A percentile compares a stretch with the other conserved stretches of the same genome.
Evolutionary conservation across 2,329 filamentous ascomycete species (phyloP).

Genomic region (Botryotinia globosa): DNA sequence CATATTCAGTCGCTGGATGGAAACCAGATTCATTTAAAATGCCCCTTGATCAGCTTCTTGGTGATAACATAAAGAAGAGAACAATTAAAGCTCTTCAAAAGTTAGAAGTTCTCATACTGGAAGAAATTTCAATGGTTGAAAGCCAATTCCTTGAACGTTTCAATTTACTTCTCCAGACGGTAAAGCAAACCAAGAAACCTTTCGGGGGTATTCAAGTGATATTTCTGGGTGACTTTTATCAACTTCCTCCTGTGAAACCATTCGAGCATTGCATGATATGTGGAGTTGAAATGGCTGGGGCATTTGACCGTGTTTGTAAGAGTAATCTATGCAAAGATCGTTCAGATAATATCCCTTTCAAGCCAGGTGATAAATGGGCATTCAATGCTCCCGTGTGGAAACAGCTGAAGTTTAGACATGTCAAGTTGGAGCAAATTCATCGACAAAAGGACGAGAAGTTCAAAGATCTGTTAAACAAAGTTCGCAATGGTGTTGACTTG

Average conservation of each 20-base stretch:
- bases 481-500: conserved; percentile 28
- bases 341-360: conserved; percentile 4
- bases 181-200: conserved; percentile 20
- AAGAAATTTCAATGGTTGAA: conserved; percentile 37
- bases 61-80: conserved; percentile 2
- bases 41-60: conserved; percentile 21
- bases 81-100: conserved; percentile 17
- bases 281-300: conserved; percentile 24
- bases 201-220: conserved; percentile 36
- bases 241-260: conserved; percentile 36
- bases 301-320: conserved; percentile 17
- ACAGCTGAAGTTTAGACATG: conserved; percentile 26
- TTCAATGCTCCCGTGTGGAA: conserved; percentile 34
- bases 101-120: conserved; percentile 30
- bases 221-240: conserved; percentile 35
- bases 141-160: conserved; percentile 33
- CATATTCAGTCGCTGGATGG: conserved; percentile 34
- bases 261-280: conserved; percentile 32
- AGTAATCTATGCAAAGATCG: conserved; percentile 15
- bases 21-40: conserved; percentile 30
- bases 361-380: conserved; percentile 32
- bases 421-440: conserved; percentile 35
- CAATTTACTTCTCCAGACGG: conserved; percentile 27
- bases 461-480: conserved; percentile 33
- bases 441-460: conserved; percentile 33